Base-by-base conservation (phyloP, 345 rosid genomes). In the Populus davidiana region DNA sequence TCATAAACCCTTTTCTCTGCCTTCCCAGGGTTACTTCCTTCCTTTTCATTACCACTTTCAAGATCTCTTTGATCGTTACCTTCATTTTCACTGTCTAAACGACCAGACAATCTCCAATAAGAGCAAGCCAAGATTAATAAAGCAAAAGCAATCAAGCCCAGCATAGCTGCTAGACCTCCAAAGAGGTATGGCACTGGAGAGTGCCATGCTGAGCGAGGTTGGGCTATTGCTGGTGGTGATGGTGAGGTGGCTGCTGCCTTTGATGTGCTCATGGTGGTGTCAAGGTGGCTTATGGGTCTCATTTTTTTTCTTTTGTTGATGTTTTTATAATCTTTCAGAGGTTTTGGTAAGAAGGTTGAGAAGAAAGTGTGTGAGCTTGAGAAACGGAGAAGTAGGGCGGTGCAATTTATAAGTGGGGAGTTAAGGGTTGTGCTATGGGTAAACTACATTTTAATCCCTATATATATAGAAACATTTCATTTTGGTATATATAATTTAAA, bases 151-250 rank as follows among this genome's bases (percentile, higher is more conserved):
- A 94, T 92, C 72, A 96, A 87, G 47, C 99, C 97, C 23, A 96
- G 78, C 97, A 94, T 96, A 11, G 97, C 99, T 0, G 98, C 98
- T 47, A 96, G 79, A 23, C 99, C 99, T 17, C 99, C 99, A 52
- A 96, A 94, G 38, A 96, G 84, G 82, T 93, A 96, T 0, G 99
- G 99, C 66, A 96, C 90, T 0, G 99, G 99, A 11, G 99, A 96
- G 85, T 96, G 98, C 97, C 97, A 89, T n/a, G 97, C 85, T 1
- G 94, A 89, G 84, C 82, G 96, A 39, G 83, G 84, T 27, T 74
- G 86, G 50, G n/a, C 20, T 52, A 49, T 59, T 27, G 69, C 56
- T 7, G 85, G 65, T 1, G 82, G 54, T 47, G 80, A 70, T 21
- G 74, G 77, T 56, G 63, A 56, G 9, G 63, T 59, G 29, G 63